phyloP scores from a whole-genome alignment of 352 stramenopile genomes.

The Phytophthora chlamydospora region DNA sequence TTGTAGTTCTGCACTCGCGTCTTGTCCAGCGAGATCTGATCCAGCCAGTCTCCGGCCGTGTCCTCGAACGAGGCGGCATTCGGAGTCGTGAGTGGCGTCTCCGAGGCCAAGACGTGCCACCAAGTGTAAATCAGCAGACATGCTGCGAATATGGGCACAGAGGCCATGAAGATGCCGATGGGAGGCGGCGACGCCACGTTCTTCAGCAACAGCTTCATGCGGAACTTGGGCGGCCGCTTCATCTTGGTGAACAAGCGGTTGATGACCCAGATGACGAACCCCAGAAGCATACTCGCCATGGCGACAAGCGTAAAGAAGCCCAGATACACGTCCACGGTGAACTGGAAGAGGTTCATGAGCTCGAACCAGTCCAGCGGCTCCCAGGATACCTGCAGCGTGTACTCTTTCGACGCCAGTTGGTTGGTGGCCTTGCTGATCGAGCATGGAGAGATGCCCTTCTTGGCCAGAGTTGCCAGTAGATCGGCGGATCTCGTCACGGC shows the following conservation, averaged over 20 bases:
- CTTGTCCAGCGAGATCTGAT: slow-evolving; percentile 87
- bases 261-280: slow-evolving; percentile 92
- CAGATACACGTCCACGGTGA: slow-evolving; percentile 94
- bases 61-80: slow-evolving; percentile 84
- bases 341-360: slow-evolving; percentile 97
- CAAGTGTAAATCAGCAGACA: slow-evolving; percentile 80
- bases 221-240: slow-evolving; percentile 94
- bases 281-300: slow-evolving; percentile 86
- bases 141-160: slow-evolving; percentile 59
- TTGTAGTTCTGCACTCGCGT: slow-evolving; percentile 85
- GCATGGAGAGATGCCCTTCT: slow-evolving; percentile 71
- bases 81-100: slow-evolving; percentile 48
- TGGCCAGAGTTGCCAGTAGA: slow-evolving; percentile 69
- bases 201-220: slow-evolving; percentile 90
- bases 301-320: slow-evolving; percentile 94
- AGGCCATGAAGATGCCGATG: slow-evolving; percentile 76
- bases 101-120: slow-evolving; percentile 75
- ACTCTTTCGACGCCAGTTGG: slow-evolving; percentile 68
- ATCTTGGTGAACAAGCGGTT: slow-evolving; percentile 96
- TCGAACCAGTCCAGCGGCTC: slow-evolving; percentile 93
- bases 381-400: slow-evolving; percentile 91
- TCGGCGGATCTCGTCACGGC: slow-evolving; percentile 66
- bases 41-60: slow-evolving; percentile 86
- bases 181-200: slow-evolving; percentile 89
- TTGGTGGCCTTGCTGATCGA: slow-evolving; percentile 70